Conservation (phyloP, 352 stramenopile genomes). For the Plasmopara viticola region DNA sequence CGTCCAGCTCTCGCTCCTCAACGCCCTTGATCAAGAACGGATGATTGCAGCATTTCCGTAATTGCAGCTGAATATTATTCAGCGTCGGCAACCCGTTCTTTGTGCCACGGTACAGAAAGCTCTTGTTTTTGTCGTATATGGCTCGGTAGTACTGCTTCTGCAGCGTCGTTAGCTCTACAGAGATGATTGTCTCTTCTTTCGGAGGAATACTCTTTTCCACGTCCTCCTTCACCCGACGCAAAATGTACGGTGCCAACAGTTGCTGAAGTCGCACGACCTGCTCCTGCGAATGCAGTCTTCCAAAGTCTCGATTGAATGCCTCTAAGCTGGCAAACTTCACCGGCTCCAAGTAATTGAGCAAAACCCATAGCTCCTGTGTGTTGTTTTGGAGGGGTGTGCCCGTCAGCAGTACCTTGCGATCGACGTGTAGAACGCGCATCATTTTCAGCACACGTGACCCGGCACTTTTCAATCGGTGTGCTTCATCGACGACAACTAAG, state of each 20-base stretch:
- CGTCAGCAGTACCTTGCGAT: constrained; percentile 93
- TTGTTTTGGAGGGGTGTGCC: constrained; percentile 97
- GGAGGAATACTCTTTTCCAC: constrained; percentile 94
- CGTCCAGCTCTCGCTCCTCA: constrained; percentile 75
- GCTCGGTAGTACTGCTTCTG: constrained; percentile 99
- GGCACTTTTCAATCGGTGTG: constrained; percentile 71
- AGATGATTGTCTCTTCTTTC: constrained; percentile 95
- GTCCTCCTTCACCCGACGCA: constrained; percentile 97
- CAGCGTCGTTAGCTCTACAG: constrained; percentile 95
- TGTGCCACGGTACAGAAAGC: constrained; percentile 89
- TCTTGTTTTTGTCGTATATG: constrained; percentile 99
- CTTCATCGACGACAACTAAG: constrained; percentile 78
- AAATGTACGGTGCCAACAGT: constrained; percentile 91
- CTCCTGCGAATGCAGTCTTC: constrained; percentile 87
- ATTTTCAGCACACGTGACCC: constrained; percentile 83
- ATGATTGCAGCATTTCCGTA: constrained; percentile 99
- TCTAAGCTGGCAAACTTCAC: constrained; percentile 88
- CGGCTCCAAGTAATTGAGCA: constrained; percentile 96
- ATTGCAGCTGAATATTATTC: constrained; percentile 99
- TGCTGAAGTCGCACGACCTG: constrained; percentile 94
- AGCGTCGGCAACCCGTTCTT: constrained; percentile 87
- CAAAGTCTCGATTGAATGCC: constrained; percentile 90
- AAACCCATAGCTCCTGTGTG: constrained; percentile 94
- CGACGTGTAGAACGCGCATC: constrained; percentile 80
- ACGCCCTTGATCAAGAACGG: constrained; percentile 97